Conservation (phyloP, 78 protist genomes). For the Trichosphaerium sp. region DNA sequence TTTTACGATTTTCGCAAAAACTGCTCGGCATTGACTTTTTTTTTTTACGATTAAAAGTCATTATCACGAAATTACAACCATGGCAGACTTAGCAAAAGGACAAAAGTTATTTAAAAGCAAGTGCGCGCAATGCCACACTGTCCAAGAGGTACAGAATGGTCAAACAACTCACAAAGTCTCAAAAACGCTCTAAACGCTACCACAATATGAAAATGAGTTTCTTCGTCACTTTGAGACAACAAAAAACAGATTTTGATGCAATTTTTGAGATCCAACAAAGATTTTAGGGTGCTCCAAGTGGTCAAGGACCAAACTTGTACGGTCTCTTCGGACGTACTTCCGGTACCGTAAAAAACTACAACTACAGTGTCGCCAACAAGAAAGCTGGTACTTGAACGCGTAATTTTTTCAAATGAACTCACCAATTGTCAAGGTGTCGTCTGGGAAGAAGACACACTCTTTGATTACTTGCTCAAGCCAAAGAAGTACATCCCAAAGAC, state of each 20-base stretch:
- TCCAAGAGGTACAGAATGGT: conserved; percentile 22
- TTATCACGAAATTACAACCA: too few relatives aligned
- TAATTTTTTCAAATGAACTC: not conserved
- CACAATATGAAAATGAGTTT: conserved; percentile 41
- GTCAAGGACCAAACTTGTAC: conserved; percentile 70
- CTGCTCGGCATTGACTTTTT: too few relatives aligned
- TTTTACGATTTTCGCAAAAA: too few relatives aligned
- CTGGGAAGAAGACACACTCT: conserved; percentile 76
- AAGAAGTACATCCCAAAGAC: conserved; percentile 85
- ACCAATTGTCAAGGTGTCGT: conserved; percentile 27
- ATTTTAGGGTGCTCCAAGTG: not conserved
- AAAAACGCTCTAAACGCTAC: conserved; percentile 13
- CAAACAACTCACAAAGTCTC: not conserved
- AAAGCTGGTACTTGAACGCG: conserved; percentile 39
- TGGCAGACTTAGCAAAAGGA: conserved; percentile 19
- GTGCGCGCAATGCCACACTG: conserved; percentile 83
- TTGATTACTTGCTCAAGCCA: conserved; percentile 69
- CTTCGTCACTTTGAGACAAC: not conserved
- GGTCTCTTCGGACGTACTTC: conserved; percentile 72
- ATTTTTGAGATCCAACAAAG: not conserved
- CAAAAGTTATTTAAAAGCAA: conserved; percentile 54
- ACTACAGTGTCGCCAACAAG: conserved; percentile 77
- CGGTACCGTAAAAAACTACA: conserved; percentile 61
- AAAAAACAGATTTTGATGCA: not conserved
- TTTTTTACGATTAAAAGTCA: too few relatives aligned